These are phyloP conservation scores for Penicillium odoratum DNA, from an alignment of 495 filamentous ascomycete species.

Conservation along the genomic window DNA sequence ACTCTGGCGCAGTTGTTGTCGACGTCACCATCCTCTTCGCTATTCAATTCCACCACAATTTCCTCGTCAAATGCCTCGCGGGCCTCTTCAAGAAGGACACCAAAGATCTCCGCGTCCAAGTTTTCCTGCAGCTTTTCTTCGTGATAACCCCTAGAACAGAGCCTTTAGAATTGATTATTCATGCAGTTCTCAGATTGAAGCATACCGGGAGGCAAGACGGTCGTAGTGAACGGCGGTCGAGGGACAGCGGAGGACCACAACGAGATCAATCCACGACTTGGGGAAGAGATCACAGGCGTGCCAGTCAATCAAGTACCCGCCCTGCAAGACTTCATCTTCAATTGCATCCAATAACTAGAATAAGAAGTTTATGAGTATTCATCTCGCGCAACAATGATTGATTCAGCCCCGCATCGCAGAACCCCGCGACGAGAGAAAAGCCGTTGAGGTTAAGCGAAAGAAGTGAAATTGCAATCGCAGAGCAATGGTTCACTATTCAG, in stretches of 20 bases:
- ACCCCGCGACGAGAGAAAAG: slow-evolving; percentile 11
- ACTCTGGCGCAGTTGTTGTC: slow-evolving; percentile 86
- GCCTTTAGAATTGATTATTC: background rate
- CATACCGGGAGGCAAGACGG: slow-evolving; percentile 69
- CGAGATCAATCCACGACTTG: slow-evolving; percentile 89
- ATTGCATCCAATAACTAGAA: slow-evolving; percentile 81
- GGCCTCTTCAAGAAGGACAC: slow-evolving; percentile 88
- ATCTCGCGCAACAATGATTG: background rate
- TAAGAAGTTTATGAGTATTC: slow-evolving; percentile 1
- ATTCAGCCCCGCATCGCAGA: slow-evolving; percentile 7
- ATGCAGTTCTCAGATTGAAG: background rate
- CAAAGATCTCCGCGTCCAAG: slow-evolving; percentile 96
- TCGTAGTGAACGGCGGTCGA: slow-evolving; percentile 77
- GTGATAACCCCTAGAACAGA: slow-evolving; percentile 61
- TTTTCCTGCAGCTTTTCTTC: slow-evolving; percentile 94
- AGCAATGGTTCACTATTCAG: background rate
- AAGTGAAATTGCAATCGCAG: background rate
- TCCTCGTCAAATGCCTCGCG: slow-evolving; percentile 82
- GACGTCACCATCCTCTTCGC: slow-evolving; percentile 77
- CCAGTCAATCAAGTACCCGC: slow-evolving; percentile 95
- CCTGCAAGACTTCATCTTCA: slow-evolving; percentile 75
- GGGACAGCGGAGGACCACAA: slow-evolving; percentile 84
- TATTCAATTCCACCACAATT: slow-evolving; percentile 86
- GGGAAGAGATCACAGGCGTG: slow-evolving; percentile 97
- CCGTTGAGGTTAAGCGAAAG: background rate